These are phyloP conservation scores for Juglanconis oblonga DNA, from an alignment of 2,329 filamentous ascomycete species.

Conservation along the genomic window DNA sequence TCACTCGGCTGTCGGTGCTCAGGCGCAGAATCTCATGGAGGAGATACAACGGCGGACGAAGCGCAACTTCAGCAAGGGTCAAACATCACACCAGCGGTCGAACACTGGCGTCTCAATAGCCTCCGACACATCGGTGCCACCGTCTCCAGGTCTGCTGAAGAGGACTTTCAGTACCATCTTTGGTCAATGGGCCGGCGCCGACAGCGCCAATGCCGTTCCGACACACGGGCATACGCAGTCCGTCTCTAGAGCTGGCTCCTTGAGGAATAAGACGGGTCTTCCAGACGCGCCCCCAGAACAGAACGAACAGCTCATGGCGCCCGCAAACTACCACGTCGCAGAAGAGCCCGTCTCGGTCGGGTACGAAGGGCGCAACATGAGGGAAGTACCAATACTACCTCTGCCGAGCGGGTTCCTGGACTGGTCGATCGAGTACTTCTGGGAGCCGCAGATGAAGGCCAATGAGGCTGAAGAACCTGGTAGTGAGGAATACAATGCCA, in stretches of 20 bases:
- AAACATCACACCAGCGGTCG: constrained; percentile 41
- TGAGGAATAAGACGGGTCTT: constrained; percentile 36
- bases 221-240: constrained; percentile 19
- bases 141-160: constrained; percentile 58
- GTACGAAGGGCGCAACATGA: constrained; percentile 62
- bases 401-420: constrained; percentile 82
- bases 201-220: constrained; percentile 28
- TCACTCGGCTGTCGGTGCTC: constrained; percentile 69
- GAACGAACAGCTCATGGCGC: constrained; percentile 63
- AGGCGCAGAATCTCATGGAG: constrained; percentile 70
- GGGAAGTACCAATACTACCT: constrained; percentile 64
- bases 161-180: constrained; percentile 64
- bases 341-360: constrained; percentile 76
- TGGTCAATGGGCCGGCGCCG: constrained; percentile 51
- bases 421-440: constrained; percentile 97
- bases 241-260: constrained; percentile 32
- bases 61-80: constrained; percentile 41
- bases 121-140: constrained; percentile 22
- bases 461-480: constrained; percentile 95
- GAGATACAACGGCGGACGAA: constrained; percentile 60
- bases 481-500: constrained; percentile 92
- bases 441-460: constrained; percentile 96
- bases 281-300: constrained; percentile 66
- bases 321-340: constrained; percentile 72
- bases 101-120: constrained; percentile 35